Percentiles rank a stretch among this genome's conserved stretches.
phyloP scores from a whole-genome alignment of 1,284 basidiomycete species.

The Cutaneotrichosporon cavernicola region DNA sequence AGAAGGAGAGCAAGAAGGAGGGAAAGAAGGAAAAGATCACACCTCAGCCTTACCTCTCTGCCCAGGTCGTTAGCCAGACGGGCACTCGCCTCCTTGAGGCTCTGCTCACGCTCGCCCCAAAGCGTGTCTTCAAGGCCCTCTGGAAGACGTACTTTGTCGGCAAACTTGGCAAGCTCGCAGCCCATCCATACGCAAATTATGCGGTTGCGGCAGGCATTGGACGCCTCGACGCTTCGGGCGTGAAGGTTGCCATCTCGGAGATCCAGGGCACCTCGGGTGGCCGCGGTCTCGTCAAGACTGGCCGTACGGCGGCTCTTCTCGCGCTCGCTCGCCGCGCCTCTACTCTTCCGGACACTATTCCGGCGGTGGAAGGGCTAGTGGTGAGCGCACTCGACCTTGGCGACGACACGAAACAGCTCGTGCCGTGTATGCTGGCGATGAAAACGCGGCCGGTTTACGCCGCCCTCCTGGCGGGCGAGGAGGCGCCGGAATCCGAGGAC shows the following conservation, averaged over 20 bases:
- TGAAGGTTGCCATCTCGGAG: slow-evolving; percentile 63
- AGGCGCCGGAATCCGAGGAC: slow-evolving; percentile 28
- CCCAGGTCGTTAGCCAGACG: slow-evolving; percentile 75
- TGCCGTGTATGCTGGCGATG: slow-evolving; percentile 66
- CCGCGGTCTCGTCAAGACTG: slow-evolving; percentile 58
- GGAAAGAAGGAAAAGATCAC: slow-evolving; percentile 19
- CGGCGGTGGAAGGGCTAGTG: slow-evolving; percentile 59
- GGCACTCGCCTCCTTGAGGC: slow-evolving; percentile 84
- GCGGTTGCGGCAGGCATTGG: slow-evolving; percentile 76
- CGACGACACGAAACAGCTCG: slow-evolving; percentile 58
- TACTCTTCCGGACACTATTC: slow-evolving; percentile 52
- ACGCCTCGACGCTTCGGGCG: slow-evolving; percentile 59
- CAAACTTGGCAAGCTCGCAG: slow-evolving; percentile 68
- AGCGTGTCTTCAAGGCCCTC: slow-evolving; percentile 63
- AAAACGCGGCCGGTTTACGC: slow-evolving; percentile 60
- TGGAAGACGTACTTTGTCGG: slow-evolving; percentile 75
- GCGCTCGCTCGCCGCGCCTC: slow-evolving; percentile 68
- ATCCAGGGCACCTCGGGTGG: slow-evolving; percentile 59
- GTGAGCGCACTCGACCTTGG: slow-evolving; percentile 63
- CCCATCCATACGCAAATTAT: slow-evolving; percentile 88
- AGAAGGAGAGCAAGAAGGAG: slow-evolving; percentile 20
- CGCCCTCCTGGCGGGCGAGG: slow-evolving; percentile 37
- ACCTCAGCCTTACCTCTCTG: slow-evolving; percentile 57
- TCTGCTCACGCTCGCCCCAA: slow-evolving; percentile 64
- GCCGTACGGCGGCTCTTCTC: slow-evolving; percentile 66